A percentile compares a stretch with the other conserved stretches of the same genome.
These are phyloP conservation scores for Wickerhamomyces pijperi DNA, from an alignment of 805 yeast genomes.

Conservation along the genomic window DNA sequence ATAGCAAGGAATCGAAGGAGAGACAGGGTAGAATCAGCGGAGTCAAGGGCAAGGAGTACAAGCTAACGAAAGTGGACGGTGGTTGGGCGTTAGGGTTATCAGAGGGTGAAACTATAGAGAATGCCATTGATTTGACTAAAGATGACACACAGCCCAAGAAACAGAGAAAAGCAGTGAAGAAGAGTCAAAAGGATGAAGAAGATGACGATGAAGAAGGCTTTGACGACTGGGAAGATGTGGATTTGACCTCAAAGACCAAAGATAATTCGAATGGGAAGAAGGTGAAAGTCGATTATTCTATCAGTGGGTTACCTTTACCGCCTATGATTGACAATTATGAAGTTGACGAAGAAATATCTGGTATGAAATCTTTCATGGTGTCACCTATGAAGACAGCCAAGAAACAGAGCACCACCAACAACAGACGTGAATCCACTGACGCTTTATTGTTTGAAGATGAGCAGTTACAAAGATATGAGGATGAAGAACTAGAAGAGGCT, in stretches of 20 bases:
- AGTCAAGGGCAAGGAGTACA: slow-evolving; percentile 67
- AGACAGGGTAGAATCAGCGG: slow-evolving; percentile 36
- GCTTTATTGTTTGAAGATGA: slow-evolving; percentile 3
- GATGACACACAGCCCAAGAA: slow-evolving; percentile 4
- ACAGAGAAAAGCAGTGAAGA: slow-evolving; percentile 8
- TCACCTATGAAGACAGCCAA: neutral
- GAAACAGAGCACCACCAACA: neutral
- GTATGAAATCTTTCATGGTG: slow-evolving; percentile 6
- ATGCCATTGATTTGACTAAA: slow-evolving; percentile 38
- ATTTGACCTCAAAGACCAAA: slow-evolving; percentile 11
- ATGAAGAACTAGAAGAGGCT: slow-evolving; percentile 14
- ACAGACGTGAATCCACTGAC: too few relatives aligned
- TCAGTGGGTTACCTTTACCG: slow-evolving; percentile 30
- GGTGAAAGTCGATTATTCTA: slow-evolving; percentile 26
- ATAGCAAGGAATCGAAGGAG: neutral
- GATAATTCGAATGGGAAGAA: slow-evolving; percentile 18
- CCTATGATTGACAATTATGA: slow-evolving; percentile 11
- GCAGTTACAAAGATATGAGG: slow-evolving; percentile 10
- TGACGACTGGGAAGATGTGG: slow-evolving; percentile 65
- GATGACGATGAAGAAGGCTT: slow-evolving; percentile 25
- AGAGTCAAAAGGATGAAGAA: too few relatives aligned
- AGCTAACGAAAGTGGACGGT: slow-evolving; percentile 60
- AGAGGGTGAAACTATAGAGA: slow-evolving; percentile 25
- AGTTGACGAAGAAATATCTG: neutral
- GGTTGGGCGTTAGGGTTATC: slow-evolving; percentile 75